Evolutionary conservation across 140 eudicot species (phyloP), one percentile per base, ranked within the genome.

Genomic region (Ambrosia hybrid): DNA sequence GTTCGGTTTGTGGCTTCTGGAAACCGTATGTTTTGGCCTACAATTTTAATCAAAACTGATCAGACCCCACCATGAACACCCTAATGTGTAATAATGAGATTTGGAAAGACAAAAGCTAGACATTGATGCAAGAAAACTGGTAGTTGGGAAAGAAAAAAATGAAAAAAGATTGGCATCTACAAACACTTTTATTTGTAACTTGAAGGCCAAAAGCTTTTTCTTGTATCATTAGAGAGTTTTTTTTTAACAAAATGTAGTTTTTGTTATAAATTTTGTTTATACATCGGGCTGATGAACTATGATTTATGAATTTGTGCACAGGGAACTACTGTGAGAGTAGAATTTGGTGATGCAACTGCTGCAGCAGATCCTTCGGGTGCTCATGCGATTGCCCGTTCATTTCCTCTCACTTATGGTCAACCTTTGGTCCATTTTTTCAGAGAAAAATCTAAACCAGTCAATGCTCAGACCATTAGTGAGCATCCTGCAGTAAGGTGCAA

Each of bases 271-370:
- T 4, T 30, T 26, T 33, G 13, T 43, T 72, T 61, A 58, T 45
- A 59, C 16, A 53, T 4, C 4, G 13, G 67, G 67, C 1, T 55
- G 56, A 55, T 55, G 57, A 62, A 70, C 48, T 30, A 34, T 67
- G 75, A 3, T 13, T 67, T 57, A 33, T 75, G 72, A 59, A 64
- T 9, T 60, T 71, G 53, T 85, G 55, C 34, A 51, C 88, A 94
- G 99, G 99, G 99, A 64, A 94, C 93, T 21, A 81, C 95, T 8
- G 95, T 88, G 67, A 76, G 96, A 68, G 99, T 94, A 21, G 99
- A 94, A 60, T 85, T 82, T 72, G 93, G 99, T 78, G 97, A 94
- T 83, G 88, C 87, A 59, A 86, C 97, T 61, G 89, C 92, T 83
- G 86, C 97, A 37, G 84, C 91, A 7, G 97, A 94, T 70, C 89